These are phyloP conservation scores for Phialophora macrospora DNA, from an alignment of 2,329 filamentous ascomycete genomes.

Conservation along the genomic window DNA sequence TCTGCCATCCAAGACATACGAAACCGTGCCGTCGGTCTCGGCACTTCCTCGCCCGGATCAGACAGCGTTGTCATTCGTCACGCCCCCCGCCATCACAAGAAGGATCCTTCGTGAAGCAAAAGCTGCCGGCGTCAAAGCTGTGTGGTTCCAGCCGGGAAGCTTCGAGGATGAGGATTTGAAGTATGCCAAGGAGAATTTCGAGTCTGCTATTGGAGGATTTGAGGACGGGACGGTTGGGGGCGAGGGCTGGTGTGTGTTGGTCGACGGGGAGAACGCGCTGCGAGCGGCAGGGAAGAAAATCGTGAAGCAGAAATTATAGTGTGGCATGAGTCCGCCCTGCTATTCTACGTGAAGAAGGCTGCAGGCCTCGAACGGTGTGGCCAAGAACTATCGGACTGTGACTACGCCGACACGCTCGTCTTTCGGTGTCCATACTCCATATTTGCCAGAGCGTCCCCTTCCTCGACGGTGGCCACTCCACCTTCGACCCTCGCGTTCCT, in stretches of 20 bases:
- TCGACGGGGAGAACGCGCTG: constrained; percentile 71
- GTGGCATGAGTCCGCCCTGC: neutral
- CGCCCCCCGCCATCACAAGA: constrained; percentile 77
- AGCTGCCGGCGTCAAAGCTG: constrained; percentile 70
- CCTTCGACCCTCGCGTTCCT: constrained; percentile 26
- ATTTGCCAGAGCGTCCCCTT: constrained; percentile 30
- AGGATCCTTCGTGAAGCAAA: constrained; percentile 77
- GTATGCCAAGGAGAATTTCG: constrained; percentile 71
- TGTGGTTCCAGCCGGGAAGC: constrained; percentile 91
- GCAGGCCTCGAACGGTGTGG: neutral
- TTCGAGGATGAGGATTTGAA: constrained; percentile 77
- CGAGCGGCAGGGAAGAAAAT: constrained; percentile 63
- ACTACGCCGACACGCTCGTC: constrained; percentile 24
- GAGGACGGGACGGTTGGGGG: constrained; percentile 59
- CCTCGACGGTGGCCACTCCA: constrained; percentile 32
- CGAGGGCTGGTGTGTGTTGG: constrained; percentile 86
- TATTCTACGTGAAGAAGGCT: neutral
- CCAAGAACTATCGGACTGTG: neutral
- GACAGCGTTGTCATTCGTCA: constrained; percentile 84
- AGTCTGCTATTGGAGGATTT: constrained; percentile 70
- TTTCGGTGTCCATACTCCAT: constrained; percentile 31
- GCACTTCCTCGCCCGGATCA: constrained; percentile 68
- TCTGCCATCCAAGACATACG: constrained; percentile 63
- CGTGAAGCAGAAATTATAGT: constrained; percentile 50
- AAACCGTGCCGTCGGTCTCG: constrained; percentile 68